Percentiles rank a stretch among this genome's conserved stretches.
phyloP scores from a whole-genome alignment of 345 rosid genomes.

The Laguncularia racemosa region DNA sequence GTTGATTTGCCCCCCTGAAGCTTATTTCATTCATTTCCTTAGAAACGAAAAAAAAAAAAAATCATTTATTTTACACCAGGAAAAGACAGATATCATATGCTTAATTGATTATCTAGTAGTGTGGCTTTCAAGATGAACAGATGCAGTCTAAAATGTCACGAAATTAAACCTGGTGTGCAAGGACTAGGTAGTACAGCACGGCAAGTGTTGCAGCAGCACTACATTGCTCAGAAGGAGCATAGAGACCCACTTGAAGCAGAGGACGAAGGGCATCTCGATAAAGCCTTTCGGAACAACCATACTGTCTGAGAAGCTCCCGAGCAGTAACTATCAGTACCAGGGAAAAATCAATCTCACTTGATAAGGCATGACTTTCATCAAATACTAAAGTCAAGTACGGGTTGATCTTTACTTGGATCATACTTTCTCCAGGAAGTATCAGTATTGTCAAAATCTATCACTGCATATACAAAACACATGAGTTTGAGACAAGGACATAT shows the following conservation, averaged over 20 bases:
- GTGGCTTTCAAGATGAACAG: background rate
- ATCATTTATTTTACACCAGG: too few species aligned
- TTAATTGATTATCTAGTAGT: background rate
- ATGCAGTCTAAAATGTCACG: background rate
- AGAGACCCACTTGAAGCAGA: conserved; percentile 58
- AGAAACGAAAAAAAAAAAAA: too few species aligned
- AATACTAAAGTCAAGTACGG: background rate
- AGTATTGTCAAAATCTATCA: conserved; percentile 61
- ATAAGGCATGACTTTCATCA: background rate
- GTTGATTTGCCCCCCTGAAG: too few species aligned
- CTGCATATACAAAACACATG: conserved; percentile 27
- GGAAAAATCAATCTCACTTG: conserved; percentile 5
- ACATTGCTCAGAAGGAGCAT: conserved; percentile 52
- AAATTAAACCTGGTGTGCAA: conserved; percentile 47
- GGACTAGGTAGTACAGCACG: conserved; percentile 32
- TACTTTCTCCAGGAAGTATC: conserved; percentile 60
- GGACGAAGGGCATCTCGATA: conserved; percentile 34
- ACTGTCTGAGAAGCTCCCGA: conserved; percentile 61
- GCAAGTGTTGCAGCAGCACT: conserved; percentile 63
- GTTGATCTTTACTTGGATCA: conserved; percentile 44
- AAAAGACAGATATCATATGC: too few species aligned
- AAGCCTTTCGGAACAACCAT: conserved; percentile 50
- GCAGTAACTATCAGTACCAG: conserved; percentile 39
- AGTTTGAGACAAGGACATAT: background rate
- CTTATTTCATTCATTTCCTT: too few species aligned